Evolutionary conservation across 768 basidiomycete genomes (phyloP), one percentile per base, ranked within the genome.

Genomic region (Zangia roseola): DNA sequence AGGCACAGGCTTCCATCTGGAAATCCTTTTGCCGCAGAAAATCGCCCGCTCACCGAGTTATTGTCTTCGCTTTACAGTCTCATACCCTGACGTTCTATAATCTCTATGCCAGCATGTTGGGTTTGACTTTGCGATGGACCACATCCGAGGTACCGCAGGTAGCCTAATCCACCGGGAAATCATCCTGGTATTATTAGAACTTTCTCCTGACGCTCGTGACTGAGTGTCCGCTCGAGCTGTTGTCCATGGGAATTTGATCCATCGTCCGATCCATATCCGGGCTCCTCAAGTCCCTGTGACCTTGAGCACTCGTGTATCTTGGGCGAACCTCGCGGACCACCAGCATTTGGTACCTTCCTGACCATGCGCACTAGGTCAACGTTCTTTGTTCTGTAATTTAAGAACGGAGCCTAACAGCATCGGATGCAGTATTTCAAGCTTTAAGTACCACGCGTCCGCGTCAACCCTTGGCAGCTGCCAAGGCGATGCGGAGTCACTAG

Each of bases 271-370:
- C 5, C 12, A 30, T 19, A 14, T 14, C 19, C 10, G n/a, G 24
- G 31, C 8, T 24, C 13, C 17, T n/a, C 44, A 7, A 10, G 28
- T 30, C 30, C 39, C 12, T 31, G 14, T 31, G 31, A 31, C n/a
- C 26, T 40, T 28, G 21, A 31, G 40, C 21, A 55, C n/a, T n/a
- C n/a, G 49, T 46, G 53, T 55, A 40, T 47, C 30, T 46, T 31
- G 35, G 40, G 6, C 3, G 35, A 19, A 39, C 47, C 47, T 50
- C n/a, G 24, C 5, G 33, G 43, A 19, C 21, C 23, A 10, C 19
- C 10, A 23, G n/a, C 28, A 21, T 33, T n/a, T 33, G 31, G 25
- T 14, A 24, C 19, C 20, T 6, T 35, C 21, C 14, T 21, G 33
- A 35, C 14, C 31, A 16, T 31, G 31, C 14, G 14, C 6, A 31